Evolutionary conservation across 495 filamentous ascomycete genomes (phyloP).

Genomic region (Chaetomium cochliodes): DNA sequence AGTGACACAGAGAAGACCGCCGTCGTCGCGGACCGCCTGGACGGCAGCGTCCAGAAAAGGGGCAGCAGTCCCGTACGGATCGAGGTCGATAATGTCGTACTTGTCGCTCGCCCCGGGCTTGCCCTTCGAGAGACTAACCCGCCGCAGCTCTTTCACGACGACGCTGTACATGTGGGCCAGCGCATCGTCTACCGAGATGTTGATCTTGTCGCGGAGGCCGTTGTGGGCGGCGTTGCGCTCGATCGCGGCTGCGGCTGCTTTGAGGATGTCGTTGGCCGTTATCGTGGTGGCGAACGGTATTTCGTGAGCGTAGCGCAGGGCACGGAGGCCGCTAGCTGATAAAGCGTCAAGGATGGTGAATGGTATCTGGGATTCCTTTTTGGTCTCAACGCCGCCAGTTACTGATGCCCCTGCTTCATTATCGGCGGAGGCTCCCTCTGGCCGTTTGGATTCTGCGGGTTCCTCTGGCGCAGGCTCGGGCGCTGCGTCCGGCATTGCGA

Average conservation of each 20-base stretch:
- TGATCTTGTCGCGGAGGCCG: constrained; percentile 64
- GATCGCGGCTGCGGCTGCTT: constrained; percentile 75
- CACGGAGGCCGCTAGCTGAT: constrained; percentile 90
- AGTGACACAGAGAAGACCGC: constrained; percentile 89
- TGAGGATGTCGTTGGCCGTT: constrained; percentile 85
- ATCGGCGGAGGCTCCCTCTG: background rate
- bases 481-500: constrained; percentile 28
- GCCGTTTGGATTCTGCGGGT: background rate
- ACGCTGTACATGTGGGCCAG: constrained; percentile 83
- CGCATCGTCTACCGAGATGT: constrained; percentile 73
- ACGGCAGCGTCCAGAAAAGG: constrained; percentile 90
- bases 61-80: constrained; percentile 90
- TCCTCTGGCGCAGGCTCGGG: constrained; percentile 15
- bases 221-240: constrained; percentile 82
- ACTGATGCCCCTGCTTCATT: background rate
- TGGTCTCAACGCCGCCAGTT: constrained; percentile 20
- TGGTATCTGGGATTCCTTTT: constrained; percentile 28
- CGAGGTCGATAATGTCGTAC: constrained; percentile 94
- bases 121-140: constrained; percentile 27
- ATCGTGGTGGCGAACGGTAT: constrained; percentile 77
- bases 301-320: constrained; percentile 87
- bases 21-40: constrained; percentile 74
- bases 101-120: constrained; percentile 41
- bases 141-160: constrained; percentile 44
- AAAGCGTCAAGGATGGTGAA: constrained; percentile 92